Percentiles rank a stretch among this genome's conserved stretches.
Evolutionary conservation across 352 stramenopile species (phyloP).

Genomic region (Phytophthora boehmeriae): DNA sequence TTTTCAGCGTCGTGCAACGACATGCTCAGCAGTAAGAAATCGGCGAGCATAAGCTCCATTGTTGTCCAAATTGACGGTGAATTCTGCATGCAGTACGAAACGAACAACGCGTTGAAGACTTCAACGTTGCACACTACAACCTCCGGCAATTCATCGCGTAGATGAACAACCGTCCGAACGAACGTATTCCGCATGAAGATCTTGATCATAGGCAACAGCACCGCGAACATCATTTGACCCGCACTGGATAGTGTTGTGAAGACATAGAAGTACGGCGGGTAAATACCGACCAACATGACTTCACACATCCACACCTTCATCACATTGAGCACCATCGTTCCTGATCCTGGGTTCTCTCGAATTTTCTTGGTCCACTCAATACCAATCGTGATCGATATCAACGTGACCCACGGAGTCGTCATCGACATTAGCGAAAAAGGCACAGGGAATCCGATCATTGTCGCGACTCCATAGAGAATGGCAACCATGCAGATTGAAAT

Average conservation of each 20-base stretch:
- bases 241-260: slow-evolving; percentile 9
- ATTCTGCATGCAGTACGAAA: slow-evolving; percentile 32
- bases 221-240: slow-evolving; percentile 15
- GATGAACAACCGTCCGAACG: slow-evolving; percentile 11
- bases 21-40: slow-evolving; percentile 12
- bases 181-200: slow-evolving; percentile 23
- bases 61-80: slow-evolving; percentile 24
- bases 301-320: slow-evolving; percentile 24
- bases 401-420: slow-evolving; percentile 4
- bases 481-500: slow-evolving; percentile 1
- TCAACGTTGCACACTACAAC: slow-evolving; percentile 25
- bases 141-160: slow-evolving; percentile 22
- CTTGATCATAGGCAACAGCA: slow-evolving; percentile 20
- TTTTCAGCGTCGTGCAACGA: slow-evolving; percentile 9
- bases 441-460: slow-evolving; percentile 8
- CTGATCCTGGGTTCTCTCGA: neutral
- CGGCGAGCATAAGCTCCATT: slow-evolving; percentile 21
- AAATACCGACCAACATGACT: slow-evolving; percentile 7
- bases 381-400: slow-evolving; percentile 10
- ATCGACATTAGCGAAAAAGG: slow-evolving; percentile 14
- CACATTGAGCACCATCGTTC: slow-evolving; percentile 11
- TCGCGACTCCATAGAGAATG: slow-evolving; percentile 10
- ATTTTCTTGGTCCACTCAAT: slow-evolving; percentile 14
- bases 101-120: slow-evolving; percentile 32
- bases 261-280: slow-evolving; percentile 25